Evolutionary conservation across 495 filamentous ascomycete species (phyloP).

Genomic region (Aspergillus homomorphus): DNA sequence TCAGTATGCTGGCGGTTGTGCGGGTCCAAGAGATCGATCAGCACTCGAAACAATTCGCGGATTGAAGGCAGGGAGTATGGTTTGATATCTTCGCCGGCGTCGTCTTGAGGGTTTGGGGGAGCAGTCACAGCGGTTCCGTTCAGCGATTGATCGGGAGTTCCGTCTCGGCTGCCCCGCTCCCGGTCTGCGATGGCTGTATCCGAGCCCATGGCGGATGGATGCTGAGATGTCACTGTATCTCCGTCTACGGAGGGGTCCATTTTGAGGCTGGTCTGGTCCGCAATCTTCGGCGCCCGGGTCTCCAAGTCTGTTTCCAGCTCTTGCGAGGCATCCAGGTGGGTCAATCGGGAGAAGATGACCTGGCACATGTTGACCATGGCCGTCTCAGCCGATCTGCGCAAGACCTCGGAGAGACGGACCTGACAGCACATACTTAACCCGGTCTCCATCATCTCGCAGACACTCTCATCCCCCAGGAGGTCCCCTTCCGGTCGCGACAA

Average conservation of each 20-base stretch:
- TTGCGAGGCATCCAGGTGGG: constrained; percentile 74
- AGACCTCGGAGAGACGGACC: constrained; percentile 81
- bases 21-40: constrained; percentile 93
- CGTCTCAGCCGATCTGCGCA: constrained; percentile 89
- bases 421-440: constrained; percentile 97
- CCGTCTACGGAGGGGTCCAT: constrained; percentile 89
- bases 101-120: constrained; percentile 40
- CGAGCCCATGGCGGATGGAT: constrained; percentile 42
- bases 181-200: constrained; percentile 38
- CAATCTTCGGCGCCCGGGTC: constrained; percentile 56
- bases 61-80: constrained; percentile 95
- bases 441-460: constrained; percentile 99
- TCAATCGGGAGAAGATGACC: constrained; percentile 89
- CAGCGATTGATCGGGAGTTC: constrained; percentile 31
- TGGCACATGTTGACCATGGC: constrained; percentile 99
- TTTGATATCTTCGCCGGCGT: constrained; percentile 55
- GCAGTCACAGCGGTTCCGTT: constrained; percentile 47
- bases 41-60: constrained; percentile 84
- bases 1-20: constrained; percentile 90
- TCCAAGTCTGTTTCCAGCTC: constrained; percentile 55
- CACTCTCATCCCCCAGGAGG: constrained; percentile 89
- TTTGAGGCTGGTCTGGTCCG: constrained; percentile 54
- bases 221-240: constrained; percentile 51
- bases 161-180: constrained; percentile 35
- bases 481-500: constrained; percentile 88